A percentile compares a stretch with the other conserved stretches of the same genome.
Conservation (phyloP, 2,329 filamentous ascomycete genomes). For the Thermothelomyces thermophilus region DNA sequence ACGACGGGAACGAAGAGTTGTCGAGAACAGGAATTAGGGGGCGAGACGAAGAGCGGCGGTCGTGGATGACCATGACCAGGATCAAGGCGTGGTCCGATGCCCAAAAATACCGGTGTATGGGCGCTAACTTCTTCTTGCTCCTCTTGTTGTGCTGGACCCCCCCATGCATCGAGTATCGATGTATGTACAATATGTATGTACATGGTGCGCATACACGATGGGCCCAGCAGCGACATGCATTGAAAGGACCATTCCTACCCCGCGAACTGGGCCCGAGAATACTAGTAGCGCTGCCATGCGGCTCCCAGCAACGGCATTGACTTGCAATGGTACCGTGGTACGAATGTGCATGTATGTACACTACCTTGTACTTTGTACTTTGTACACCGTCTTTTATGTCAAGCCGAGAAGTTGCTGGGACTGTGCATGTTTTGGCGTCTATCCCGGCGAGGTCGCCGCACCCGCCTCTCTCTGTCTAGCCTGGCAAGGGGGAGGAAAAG, state of each 20-base stretch:
- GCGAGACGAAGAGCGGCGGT: conserved; percentile 18
- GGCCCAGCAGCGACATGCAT: conserved; percentile 17
- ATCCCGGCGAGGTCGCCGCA: conserved; percentile 9
- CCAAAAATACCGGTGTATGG: conserved; percentile 16
- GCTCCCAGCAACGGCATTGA: conserved; percentile 14
- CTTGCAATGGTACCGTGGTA: conserved; percentile 6
- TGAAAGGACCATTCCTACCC: conserved; percentile 10
- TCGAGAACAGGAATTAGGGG: conserved; percentile 10
- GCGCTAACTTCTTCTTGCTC: conserved; percentile 7
- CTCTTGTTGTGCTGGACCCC: conserved; percentile 10
- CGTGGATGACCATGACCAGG: conserved; percentile 12
- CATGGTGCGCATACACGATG: no score
- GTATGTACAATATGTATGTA: no score
- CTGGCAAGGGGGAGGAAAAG: no score
- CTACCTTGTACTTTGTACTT: no score
- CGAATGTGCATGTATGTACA: not conserved
- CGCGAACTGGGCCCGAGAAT: conserved; percentile 9
- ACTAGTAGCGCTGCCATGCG: conserved; percentile 16
- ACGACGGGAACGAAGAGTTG: conserved; percentile 11
- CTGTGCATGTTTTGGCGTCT: conserved; percentile 17
- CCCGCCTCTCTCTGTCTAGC: conserved; percentile 1
- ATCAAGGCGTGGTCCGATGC: conserved; percentile 12
- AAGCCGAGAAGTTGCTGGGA: not conserved
- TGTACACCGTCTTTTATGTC: conserved; percentile 1
- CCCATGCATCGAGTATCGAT: no score